Conservation (phyloP, 2,329 filamentous ascomycete genomes). For the Cladophialophora yegresii region DNA sequence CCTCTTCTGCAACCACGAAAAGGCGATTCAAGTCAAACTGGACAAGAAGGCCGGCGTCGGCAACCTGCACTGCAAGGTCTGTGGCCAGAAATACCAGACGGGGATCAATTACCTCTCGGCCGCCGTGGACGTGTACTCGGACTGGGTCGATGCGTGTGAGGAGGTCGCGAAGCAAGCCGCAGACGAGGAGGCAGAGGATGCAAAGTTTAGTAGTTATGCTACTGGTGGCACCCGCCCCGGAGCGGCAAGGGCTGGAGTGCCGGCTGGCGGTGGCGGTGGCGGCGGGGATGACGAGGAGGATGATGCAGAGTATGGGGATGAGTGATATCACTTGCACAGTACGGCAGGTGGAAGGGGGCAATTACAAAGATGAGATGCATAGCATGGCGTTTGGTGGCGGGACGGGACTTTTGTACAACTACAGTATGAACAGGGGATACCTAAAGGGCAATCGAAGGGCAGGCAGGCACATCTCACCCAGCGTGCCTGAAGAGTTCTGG, state of each 20-base stretch:
- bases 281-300: constrained; percentile 41
- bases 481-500: not conserved
- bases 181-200: constrained; percentile 35
- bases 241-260: constrained; percentile 36
- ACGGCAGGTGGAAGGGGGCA: not conserved
- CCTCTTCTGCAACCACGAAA: constrained; percentile 98
- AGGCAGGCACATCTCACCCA: not conserved
- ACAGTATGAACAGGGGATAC: not conserved
- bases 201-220: constrained; percentile 37
- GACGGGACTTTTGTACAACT: not conserved
- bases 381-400: constrained; percentile 2
- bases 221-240: constrained; percentile 37
- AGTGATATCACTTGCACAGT: constrained; percentile 20
- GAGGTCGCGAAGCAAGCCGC: constrained; percentile 66
- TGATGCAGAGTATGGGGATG: constrained; percentile 50
- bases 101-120: constrained; percentile 83
- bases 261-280: constrained; percentile 35
- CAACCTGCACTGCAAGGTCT: constrained; percentile 84
- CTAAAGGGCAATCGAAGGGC: not conserved
- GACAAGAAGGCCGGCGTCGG: constrained; percentile 92
- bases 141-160: constrained; percentile 96
- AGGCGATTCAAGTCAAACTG: constrained; percentile 83
- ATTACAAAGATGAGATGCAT: not conserved
- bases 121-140: constrained; percentile 91
- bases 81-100: constrained; percentile 90